A percentile compares a stretch with the other conserved stretches of the same genome.
Evolutionary conservation across 352 stramenopile species (phyloP).

Genomic region (Aphanomyces stellatus): DNA sequence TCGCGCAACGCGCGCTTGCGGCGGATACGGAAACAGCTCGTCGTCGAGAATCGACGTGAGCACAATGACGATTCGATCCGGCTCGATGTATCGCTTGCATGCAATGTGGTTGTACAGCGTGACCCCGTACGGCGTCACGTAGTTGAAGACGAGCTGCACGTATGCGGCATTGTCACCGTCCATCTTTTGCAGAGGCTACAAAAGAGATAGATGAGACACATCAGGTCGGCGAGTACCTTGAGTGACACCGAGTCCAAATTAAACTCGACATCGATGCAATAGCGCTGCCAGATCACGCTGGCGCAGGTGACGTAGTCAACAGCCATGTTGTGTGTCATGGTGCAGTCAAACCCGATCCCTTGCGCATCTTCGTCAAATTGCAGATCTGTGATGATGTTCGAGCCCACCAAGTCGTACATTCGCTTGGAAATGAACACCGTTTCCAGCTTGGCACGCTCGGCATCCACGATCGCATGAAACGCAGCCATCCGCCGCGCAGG

Average conservation of each 20-base stretch:
- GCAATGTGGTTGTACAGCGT: neutral
- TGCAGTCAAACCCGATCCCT: neutral
- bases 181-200: neutral
- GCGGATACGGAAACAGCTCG: neutral
- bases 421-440: slow-evolving; percentile 10
- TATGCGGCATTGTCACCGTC: neutral
- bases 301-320: neutral
- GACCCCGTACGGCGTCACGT: neutral
- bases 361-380: neutral
- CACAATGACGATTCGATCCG: neutral
- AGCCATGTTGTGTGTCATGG: neutral
- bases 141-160: neutral
- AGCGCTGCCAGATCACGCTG: neutral
- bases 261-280: neutral
- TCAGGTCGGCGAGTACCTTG: too few species aligned
- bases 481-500: neutral
- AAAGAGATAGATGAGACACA: neutral
- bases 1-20: neutral
- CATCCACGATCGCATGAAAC: slow-evolving; percentile 8
- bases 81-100: slow-evolving; percentile 5
- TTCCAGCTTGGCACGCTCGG: neutral
- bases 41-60: neutral
- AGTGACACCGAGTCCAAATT: too few species aligned
- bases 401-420: neutral
- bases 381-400: neutral